A percentile compares a stretch with the other conserved stretches of the same genome.
phyloP scores from a whole-genome alignment of 306 rosid genomes.

The Lathyrus oleraceus region DNA sequence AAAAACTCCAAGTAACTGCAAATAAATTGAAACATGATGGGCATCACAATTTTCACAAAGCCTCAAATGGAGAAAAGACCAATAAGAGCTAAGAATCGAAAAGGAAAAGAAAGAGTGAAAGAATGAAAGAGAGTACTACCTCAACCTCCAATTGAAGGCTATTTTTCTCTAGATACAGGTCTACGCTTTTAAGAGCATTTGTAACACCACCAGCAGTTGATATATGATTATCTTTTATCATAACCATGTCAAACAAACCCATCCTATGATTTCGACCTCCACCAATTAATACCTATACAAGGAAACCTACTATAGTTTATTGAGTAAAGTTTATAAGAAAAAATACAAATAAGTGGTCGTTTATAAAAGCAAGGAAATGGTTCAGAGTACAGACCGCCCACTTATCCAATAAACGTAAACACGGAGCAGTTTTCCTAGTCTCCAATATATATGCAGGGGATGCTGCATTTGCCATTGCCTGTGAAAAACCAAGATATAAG shows the following conservation, averaged over 20 bases:
- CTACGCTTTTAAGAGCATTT: constrained; percentile 75
- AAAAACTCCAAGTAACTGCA: not conserved
- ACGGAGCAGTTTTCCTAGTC: constrained; percentile 93
- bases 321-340: not conserved
- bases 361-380: constrained; percentile 41
- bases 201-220: constrained; percentile 77
- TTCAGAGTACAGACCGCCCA: constrained; percentile 77
- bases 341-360: not conserved
- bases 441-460: constrained; percentile 74
- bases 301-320: constrained; percentile 4
- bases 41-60: constrained; percentile 15
- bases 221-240: constrained; percentile 95
- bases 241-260: constrained; percentile 92
- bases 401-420: constrained; percentile 89
- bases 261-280: constrained; percentile 89
- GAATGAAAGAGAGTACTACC: constrained; percentile 46
- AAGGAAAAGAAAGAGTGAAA: constrained; percentile 29
- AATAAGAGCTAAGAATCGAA: constrained; percentile 3
- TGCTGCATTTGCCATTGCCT: constrained; percentile 93
- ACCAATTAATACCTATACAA: constrained; percentile 73
- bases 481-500: constrained; percentile 32
- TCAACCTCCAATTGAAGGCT: constrained; percentile 77
- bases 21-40: constrained; percentile 11
- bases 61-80: constrained; percentile 21
- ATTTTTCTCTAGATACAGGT: constrained; percentile 66